Conservation (phyloP, 2,329 filamentous ascomycete species). For the Colletotrichum aenigma region DNA sequence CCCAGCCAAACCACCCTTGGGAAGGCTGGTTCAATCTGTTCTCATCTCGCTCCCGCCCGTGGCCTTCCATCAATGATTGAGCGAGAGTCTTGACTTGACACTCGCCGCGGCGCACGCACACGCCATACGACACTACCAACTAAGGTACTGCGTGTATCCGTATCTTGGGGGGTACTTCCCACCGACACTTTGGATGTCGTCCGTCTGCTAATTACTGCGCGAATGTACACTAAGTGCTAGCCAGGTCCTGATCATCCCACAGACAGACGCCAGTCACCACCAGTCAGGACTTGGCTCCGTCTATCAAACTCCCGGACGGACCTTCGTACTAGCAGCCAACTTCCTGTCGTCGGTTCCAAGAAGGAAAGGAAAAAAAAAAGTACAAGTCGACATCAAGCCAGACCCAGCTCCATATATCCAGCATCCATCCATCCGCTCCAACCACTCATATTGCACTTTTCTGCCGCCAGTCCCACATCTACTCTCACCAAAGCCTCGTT, state of each 20-base stretch:
- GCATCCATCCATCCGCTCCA: conserved; percentile 40
- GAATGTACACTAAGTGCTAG: background rate
- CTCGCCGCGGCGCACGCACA: too few relatives aligned
- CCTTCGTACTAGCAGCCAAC: background rate
- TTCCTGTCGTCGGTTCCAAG: background rate
- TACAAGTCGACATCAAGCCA: background rate
- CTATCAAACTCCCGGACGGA: background rate
- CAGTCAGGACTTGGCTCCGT: background rate
- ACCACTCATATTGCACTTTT: conserved; percentile 35
- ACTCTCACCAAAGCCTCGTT: background rate
- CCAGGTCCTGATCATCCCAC: background rate
- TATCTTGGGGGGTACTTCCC: too few relatives aligned
- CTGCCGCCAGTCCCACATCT: background rate
- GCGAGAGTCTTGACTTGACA: too few relatives aligned
- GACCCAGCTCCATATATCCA: conserved; percentile 26
- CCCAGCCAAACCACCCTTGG: background rate
- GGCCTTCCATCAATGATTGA: conserved; percentile 21
- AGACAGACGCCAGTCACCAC: background rate
- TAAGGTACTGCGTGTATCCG: background rate
- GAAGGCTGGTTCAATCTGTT: conserved; percentile 17
- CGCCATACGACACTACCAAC: too few relatives aligned
- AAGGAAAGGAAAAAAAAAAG: background rate
- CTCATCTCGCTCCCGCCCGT: conserved; percentile 36
- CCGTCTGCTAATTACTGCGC: background rate
- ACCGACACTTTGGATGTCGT: background rate